Base-by-base conservation (phyloP, 768 basidiomycete genomes). In the Leucogyrophana mollusca region DNA sequence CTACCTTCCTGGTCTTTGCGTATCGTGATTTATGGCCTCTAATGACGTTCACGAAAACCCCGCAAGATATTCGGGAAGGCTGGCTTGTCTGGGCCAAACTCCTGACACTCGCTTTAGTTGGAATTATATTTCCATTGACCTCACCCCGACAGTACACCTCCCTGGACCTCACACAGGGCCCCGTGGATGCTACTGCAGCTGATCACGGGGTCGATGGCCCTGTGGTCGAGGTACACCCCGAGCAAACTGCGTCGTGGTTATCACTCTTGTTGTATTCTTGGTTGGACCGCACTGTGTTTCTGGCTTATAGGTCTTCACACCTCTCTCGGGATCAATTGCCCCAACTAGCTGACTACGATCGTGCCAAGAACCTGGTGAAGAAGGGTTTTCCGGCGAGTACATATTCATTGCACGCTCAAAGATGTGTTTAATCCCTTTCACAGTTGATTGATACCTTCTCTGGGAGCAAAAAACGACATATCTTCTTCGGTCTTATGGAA, bases 21-120 rank as follows among this genome's bases (percentile, higher is more conserved):
- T 82, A 81, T 54, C 74, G 83, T n/a, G 77, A 80, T 55, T 40
- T 87, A 5, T 83, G 72, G 59, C 85, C 85, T 10, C 55, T 85
- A 7, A 63, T 72, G 13, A 85, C 82, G 0, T 83, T 69, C 60
- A 70, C 68, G 14, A 62, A 72, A 17, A 30, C 43, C 10, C 80
- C 83, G 6, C 49, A 65, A 16, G 85, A 87, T 52, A 53, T 58
- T 2, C 56, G 57, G 1, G 78, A 78, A 53, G 76, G 79, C 5
- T 48, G 59, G 40, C 46, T 79, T 23, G 58, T 84, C 16, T 86
- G 84, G 83, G 61, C 64, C 3, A 77, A 82, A 57, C 46, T 82
- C 4, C 56, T 49, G 14, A 40, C 79, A 9, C 67, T 85, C 10
- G 52, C 69, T 7, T 25, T 77, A 4, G 74, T 68, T 7, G 73